phyloP scores from a whole-genome alignment of 129 eudicot species.

The Kitagawia praeruptora region DNA sequence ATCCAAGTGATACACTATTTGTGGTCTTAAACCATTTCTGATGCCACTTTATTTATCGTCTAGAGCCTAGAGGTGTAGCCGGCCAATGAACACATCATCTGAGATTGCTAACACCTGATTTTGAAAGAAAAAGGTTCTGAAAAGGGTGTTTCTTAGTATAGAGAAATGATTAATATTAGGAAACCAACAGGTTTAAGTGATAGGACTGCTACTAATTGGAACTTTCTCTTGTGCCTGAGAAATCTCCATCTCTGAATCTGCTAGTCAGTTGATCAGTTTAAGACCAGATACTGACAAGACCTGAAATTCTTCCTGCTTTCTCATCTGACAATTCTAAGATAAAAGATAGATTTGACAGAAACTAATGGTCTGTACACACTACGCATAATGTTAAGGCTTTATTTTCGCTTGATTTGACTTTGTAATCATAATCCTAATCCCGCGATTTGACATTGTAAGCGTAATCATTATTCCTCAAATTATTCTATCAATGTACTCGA shows the following conservation, averaged over 20 bases:
- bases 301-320: background rate
- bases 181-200: background rate
- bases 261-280: background rate
- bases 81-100: background rate
- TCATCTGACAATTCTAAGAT: background rate
- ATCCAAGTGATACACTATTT: slow-evolving; percentile 7
- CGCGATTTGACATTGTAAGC: background rate
- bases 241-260: slow-evolving; percentile 7
- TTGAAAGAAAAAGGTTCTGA: background rate
- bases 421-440: background rate
- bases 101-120: background rate
- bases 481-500: background rate
- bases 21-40: slow-evolving; percentile 5
- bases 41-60: slow-evolving; percentile 1
- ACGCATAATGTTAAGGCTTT: background rate
- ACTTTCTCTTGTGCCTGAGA: background rate
- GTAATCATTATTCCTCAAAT: background rate
- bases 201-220: slow-evolving; percentile 4
- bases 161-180: background rate
- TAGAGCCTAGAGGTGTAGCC: background rate
- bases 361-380: background rate
- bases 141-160: background rate
- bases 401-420: background rate
- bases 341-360: background rate
- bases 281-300: background rate